Percentiles rank a stretch among this genome's conserved stretches.
Evolutionary conservation across 352 stramenopile species (phyloP).

Genomic region (Vaucheria bursata): DNA sequence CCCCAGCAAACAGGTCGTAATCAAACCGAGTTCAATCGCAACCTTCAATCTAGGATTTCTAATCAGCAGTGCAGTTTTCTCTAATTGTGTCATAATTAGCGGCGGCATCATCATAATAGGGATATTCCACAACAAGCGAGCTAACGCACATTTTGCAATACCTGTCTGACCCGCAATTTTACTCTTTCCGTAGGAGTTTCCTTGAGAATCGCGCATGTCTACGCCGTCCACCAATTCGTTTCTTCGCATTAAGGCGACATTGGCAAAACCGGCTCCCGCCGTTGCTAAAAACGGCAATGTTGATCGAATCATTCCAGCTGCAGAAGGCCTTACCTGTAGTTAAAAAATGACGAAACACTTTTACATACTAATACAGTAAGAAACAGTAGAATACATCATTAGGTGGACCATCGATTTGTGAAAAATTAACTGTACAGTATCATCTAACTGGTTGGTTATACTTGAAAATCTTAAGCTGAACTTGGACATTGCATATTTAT

Average conservation of each 20-base stretch:
- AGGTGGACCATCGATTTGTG: no score
- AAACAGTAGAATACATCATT: no score
- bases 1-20: constrained; percentile 35
- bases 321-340: neutral
- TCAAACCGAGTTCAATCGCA: constrained; percentile 25
- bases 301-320: constrained; percentile 48
- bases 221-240: constrained; percentile 70
- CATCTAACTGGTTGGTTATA: no score
- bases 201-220: constrained; percentile 59
- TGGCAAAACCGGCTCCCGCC: constrained; percentile 71
- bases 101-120: constrained; percentile 71
- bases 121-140: constrained; percentile 69
- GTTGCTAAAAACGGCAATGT: constrained; percentile 71
- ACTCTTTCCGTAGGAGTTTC: constrained; percentile 42
- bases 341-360: no score
- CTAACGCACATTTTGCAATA: constrained; percentile 68
- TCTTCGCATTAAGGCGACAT: constrained; percentile 76
- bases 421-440: no score
- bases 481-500: no score
- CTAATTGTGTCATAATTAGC: constrained; percentile 68
- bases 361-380: no score
- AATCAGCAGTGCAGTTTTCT: constrained; percentile 57
- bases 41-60: constrained; percentile 57
- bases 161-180: constrained; percentile 59
- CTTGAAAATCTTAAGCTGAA: no score